Percentiles rank a stretch among this genome's conserved stretches.
Evolutionary conservation across 768 basidiomycete genomes (phyloP).

Genomic region (Fomitopsis pulvina): DNA sequence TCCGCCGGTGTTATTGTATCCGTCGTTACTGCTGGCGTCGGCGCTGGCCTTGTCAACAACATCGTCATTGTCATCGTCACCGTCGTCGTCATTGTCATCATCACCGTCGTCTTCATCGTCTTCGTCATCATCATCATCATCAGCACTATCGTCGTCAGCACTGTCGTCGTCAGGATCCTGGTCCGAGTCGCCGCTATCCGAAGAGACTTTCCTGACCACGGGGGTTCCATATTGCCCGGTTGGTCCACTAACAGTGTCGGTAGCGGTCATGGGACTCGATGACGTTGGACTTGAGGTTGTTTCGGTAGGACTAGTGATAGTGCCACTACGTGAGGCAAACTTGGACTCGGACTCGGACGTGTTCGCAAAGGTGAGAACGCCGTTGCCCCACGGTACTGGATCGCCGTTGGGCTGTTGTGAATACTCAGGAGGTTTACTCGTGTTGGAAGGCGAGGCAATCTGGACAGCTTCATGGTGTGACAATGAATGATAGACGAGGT

Average conservation of each 20-base stretch:
- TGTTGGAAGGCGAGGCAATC: slow-evolving; percentile 29
- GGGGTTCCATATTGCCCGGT: neutral
- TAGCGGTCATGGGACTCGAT: neutral
- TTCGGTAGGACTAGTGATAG: neutral
- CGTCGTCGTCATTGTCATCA: neutral
- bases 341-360: neutral
- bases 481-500: neutral
- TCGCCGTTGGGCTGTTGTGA: slow-evolving; percentile 29
- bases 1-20: too few species aligned
- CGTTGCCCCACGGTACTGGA: slow-evolving; percentile 31
- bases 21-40: neutral
- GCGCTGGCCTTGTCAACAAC: neutral
- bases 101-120: neutral
- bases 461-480: slow-evolving; percentile 2
- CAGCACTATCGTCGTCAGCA: neutral
- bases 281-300: neutral
- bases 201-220: neutral
- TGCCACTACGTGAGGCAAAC: neutral
- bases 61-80: neutral
- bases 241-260: neutral
- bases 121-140: neutral
- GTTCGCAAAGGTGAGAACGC: slow-evolving; percentile 11
- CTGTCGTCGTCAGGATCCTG: neutral
- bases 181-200: neutral
- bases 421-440: slow-evolving; percentile 20